Evolutionary conservation across 176 grass and related monocot species (phyloP), one percentile per base, ranked within the genome.

Genomic region (Carex littledalei): DNA sequence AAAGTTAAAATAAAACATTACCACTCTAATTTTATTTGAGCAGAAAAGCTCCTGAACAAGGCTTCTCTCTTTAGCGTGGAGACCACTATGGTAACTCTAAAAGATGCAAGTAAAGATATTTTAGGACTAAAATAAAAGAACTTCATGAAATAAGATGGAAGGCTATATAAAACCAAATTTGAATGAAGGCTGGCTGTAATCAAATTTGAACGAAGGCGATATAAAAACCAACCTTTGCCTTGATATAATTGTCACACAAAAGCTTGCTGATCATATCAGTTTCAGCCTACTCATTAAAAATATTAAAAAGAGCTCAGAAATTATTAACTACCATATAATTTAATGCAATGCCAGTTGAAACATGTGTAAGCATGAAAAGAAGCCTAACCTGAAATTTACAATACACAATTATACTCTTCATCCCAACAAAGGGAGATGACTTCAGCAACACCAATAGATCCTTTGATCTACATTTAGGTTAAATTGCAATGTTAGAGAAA

Each of bases 21-120:
- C 95, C 95, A 90, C 95, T 94, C 91, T 90, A 82, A 95, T 87
- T 90, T 94, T 98, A 84, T 92, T 98, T 79, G 91, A 90, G 79
- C 93, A 95, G 65, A 98, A 98, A 67, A 93, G 91, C 43, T 93
- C 88, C 66, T 93, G 91, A 81, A 95, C 84, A 71, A 84, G 85
- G 71, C 83, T 89, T 68, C 95, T 91, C 62, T 90, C 93, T 85
- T 98, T 95, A 85, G 92, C 85, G n/a, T 71, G 87, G 84, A 98
- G 91, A 84, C 95, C 95, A 82, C 93, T 93, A 86, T 95, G 93
- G 83, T 98, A 95, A 84, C 87, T 88, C 93, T 98, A 71, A 39
- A 85, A 65, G 17, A 55, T 53, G 73, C 1, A 55, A 31, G 47
- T 54, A 3, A 54, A 77, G 6, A 55, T 55, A 45, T 26, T 77